Evolutionary conservation across 768 basidiomycete species (phyloP).

Genomic region (Trametes meyenii): DNA sequence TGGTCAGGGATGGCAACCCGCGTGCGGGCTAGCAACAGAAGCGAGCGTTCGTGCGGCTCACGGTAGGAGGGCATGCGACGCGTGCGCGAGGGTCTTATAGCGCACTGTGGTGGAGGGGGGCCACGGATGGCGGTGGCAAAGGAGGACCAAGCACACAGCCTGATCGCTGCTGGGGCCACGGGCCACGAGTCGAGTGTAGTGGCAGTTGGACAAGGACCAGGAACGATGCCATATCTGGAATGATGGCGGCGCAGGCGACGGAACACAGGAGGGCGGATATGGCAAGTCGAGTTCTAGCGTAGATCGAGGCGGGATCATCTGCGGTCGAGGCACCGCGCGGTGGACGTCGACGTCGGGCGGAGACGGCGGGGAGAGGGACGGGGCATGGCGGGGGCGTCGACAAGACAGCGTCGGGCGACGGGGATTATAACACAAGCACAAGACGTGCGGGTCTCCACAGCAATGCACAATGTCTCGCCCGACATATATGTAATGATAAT

Average conservation of each 20-base stretch:
- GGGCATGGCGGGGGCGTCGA: background rate
- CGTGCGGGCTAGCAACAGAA: slow-evolving; percentile 9
- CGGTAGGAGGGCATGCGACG: background rate
- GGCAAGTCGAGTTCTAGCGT: slow-evolving; percentile 2
- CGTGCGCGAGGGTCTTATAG: background rate
- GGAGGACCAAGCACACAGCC: background rate
- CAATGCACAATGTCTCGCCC: too few relatives aligned
- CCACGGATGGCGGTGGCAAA: slow-evolving; percentile 3
- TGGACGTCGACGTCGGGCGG: background rate
- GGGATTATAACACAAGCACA: too few relatives aligned
- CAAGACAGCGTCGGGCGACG: too few relatives aligned
- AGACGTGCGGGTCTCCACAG: too few relatives aligned
- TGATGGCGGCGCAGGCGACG: slow-evolving; percentile 23
- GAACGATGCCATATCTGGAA: slow-evolving; percentile 12
- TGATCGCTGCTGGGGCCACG: background rate
- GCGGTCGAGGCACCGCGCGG: background rate
- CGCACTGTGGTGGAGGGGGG: background rate
- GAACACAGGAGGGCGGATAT: slow-evolving; percentile 12
- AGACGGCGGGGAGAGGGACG: background rate
- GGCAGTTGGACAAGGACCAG: background rate
- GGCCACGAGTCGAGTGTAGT: background rate
- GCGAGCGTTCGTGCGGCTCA: background rate
- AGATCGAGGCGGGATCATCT: background rate
- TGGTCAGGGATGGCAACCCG: slow-evolving; percentile 13
- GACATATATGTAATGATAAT: too few relatives aligned